These are phyloP conservation scores for Candida palmyrensis DNA, from an alignment of 805 yeast genomes.

Conservation along the genomic window DNA sequence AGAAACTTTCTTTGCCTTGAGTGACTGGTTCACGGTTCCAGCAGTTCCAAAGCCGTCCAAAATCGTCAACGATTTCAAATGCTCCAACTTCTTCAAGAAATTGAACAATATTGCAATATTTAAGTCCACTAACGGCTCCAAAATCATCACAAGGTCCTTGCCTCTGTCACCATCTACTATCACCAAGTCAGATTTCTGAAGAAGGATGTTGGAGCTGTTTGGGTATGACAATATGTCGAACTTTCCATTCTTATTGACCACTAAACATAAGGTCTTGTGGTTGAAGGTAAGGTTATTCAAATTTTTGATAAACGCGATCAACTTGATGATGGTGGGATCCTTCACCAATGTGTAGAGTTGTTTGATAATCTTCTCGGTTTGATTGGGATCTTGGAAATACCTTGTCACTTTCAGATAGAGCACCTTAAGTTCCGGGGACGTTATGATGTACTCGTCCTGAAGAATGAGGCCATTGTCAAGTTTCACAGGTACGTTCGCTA, in stretches of 20 bases:
- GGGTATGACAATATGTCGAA: constrained; percentile 68
- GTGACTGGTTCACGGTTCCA: constrained; percentile 10
- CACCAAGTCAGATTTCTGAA: constrained; percentile 60
- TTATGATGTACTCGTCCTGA: constrained; percentile 50
- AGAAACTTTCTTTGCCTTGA: constrained; percentile 16
- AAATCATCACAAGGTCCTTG: constrained; percentile 68
- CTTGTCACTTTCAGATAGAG: constrained; percentile 44
- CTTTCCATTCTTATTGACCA: constrained; percentile 58
- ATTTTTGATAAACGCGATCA: constrained; percentile 34
- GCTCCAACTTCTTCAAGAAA: constrained; percentile 69
- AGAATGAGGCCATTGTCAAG: constrained; percentile 62
- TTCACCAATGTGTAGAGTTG: constrained; percentile 22
- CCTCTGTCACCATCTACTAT: constrained; percentile 85
- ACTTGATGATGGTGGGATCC: constrained; percentile 22
- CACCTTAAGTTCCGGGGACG: constrained; percentile 52
- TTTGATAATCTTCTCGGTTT: constrained; percentile 21
- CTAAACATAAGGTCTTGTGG: constrained; percentile 42
- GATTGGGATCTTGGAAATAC: constrained; percentile 44
- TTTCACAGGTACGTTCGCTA: no score
- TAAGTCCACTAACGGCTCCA: constrained; percentile 59
- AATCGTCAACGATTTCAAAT: constrained; percentile 47
- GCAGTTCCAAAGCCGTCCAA: constrained; percentile 15
- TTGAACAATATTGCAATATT: constrained; percentile 68
- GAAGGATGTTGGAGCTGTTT: constrained; percentile 52
- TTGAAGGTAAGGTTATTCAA: constrained; percentile 36